Conservation (phyloP, 768 basidiomycete genomes). For the Suillus hirtellus region DNA sequence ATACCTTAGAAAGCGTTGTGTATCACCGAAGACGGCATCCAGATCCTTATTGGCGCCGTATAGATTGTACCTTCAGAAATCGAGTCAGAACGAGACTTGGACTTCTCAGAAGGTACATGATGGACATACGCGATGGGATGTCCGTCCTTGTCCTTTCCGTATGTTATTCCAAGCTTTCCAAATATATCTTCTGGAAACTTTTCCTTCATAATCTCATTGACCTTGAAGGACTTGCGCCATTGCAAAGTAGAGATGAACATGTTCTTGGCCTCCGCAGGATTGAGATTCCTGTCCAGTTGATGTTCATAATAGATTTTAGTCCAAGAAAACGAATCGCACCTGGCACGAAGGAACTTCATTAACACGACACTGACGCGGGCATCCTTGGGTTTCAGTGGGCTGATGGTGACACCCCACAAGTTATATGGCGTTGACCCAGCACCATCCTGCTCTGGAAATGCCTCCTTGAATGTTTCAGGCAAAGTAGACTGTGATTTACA, state of each 20-base stretch:
- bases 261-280: conserved; percentile 51
- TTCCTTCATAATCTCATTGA: conserved; percentile 61
- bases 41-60: conserved; percentile 72
- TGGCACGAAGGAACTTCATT: conserved; percentile 80
- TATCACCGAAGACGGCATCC: conserved; percentile 74
- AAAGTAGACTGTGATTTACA: conserved; percentile 34
- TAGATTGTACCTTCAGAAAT: conserved; percentile 62
- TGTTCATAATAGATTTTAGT: neutral
- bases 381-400: conserved; percentile 55
- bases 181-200: conserved; percentile 64
- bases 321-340: conserved; percentile 38
- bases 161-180: conserved; percentile 61
- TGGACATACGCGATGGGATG: conserved; percentile 65
- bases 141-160: conserved; percentile 70
- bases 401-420: conserved; percentile 73
- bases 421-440: conserved; percentile 51
- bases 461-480: conserved; percentile 54
- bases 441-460: conserved; percentile 58
- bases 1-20: conserved; percentile 73
- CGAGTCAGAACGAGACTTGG: conserved; percentile 1
- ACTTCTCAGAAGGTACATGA: neutral
- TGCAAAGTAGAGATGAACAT: conserved; percentile 70
- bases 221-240: conserved; percentile 68
- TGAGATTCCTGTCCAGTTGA: conserved; percentile 45
- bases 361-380: conserved; percentile 73